Percentiles rank a stretch among this genome's conserved stretches.
Evolutionary conservation across 2,329 filamentous ascomycete genomes (phyloP).

Genomic region (Colletotrichum endophyticum): DNA sequence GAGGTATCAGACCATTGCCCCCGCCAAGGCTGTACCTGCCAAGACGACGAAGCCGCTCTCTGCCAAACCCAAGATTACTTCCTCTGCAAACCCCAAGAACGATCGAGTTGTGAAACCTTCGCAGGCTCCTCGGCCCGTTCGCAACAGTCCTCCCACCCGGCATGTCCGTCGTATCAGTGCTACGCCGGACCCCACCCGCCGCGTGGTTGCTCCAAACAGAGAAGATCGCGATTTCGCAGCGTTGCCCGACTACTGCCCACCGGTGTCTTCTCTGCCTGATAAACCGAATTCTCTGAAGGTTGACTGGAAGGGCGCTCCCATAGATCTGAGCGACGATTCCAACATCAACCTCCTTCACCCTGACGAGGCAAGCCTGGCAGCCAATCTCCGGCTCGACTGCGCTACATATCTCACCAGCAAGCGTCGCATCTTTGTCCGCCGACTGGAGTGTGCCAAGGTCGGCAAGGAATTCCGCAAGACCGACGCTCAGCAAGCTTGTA

Average conservation of each 20-base stretch:
- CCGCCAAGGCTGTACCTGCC: constrained; percentile 40
- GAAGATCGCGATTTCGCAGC: constrained; percentile 83
- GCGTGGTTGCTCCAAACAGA: constrained; percentile 67
- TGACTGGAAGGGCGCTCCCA: constrained; percentile 83
- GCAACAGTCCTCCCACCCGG: constrained; percentile 29
- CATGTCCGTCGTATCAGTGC: constrained; percentile 42
- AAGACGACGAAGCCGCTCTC: constrained; percentile 22
- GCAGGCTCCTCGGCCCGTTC: constrained; percentile 39
- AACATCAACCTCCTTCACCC: constrained; percentile 74
- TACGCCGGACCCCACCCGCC: constrained; percentile 55
- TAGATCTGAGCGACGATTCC: constrained; percentile 77
- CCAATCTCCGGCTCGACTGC: constrained; percentile 81
- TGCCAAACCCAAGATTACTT: not conserved
- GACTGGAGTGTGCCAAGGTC: constrained; percentile 69
- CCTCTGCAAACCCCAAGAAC: constrained; percentile 28
- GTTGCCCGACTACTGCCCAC: constrained; percentile 76
- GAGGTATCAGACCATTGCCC: constrained; percentile 44
- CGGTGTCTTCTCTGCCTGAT: constrained; percentile 66
- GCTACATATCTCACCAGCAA: constrained; percentile 93
- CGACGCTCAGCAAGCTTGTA: constrained; percentile 94
- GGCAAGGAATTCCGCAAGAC: constrained; percentile 93
- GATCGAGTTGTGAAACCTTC: constrained; percentile 39
- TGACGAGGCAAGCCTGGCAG: constrained; percentile 78
- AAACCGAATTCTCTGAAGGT: constrained; percentile 78
- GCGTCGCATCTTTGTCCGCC: constrained; percentile 84